Evolutionary conservation across 2,329 filamentous ascomycete species (phyloP).

Genomic region (Calonectria pseudoturangicola): DNA sequence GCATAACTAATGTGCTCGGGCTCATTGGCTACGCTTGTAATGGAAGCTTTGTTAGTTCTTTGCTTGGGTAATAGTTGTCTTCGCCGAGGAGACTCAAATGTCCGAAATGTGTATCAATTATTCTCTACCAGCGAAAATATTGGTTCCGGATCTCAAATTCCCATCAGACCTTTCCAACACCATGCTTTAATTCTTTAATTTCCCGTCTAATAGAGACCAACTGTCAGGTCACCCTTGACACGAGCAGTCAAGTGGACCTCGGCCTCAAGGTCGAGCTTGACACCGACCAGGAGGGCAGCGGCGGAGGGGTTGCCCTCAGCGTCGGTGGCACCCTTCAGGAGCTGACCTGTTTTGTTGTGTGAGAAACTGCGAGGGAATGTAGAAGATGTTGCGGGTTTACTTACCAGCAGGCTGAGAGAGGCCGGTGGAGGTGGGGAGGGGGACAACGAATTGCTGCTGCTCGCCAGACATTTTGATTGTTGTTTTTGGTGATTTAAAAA

Average conservation of each 20-base stretch:
- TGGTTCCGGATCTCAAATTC: background rate
- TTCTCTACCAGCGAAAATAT: constrained; percentile 3
- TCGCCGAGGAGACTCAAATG: background rate
- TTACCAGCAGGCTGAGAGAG: constrained; percentile 8
- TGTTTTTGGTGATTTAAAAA: constrained; percentile 13
- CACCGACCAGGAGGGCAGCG: background rate
- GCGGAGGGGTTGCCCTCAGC: constrained; percentile 7
- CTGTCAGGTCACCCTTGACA: constrained; percentile 8
- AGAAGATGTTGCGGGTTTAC: background rate
- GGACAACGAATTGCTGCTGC: constrained; percentile 10
- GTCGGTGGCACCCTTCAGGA: constrained; percentile 3
- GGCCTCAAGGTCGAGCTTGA: constrained; percentile 11
- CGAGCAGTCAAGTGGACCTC: constrained; percentile 5
- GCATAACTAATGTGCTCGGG: too few species aligned
- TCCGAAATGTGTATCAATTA: constrained; percentile 3
- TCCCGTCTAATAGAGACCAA: background rate
- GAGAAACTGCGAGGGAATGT: background rate
- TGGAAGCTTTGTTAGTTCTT: background rate
- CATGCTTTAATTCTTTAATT: constrained; percentile 1
- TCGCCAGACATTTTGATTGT: constrained; percentile 11
- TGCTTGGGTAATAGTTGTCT: background rate
- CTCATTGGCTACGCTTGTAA: too few species aligned
- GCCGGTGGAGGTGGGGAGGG: constrained; percentile 5
- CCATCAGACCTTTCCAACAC: background rate
- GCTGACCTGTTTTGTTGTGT: background rate